Evolutionary conservation across 2,329 filamentous ascomycete species (phyloP), one percentile per base, ranked within the genome.

Genomic region (Trichophyton mentagrophytes): DNA sequence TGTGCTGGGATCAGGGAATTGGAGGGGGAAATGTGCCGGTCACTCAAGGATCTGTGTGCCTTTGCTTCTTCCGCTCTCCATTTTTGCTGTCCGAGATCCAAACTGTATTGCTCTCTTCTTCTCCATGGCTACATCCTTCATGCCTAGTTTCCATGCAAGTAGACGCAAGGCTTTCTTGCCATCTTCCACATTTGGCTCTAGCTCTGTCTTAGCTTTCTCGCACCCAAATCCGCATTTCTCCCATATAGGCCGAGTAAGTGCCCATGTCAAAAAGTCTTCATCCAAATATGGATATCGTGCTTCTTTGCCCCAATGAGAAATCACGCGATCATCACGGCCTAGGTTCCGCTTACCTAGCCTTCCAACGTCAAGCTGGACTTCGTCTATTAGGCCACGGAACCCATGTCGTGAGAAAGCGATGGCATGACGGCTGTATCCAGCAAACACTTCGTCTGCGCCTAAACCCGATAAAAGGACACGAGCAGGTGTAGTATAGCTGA

Each of bases 381-480:
- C 92, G 1, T 89, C 82, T 3, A 91, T 76, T 1, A 99, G 80
- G 0, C 86, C 89, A 0, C 74, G 63, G 66, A 89, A 90, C 0
- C 89, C 87, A 17, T 77, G 75, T 6, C 86, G 82, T 5, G 79
- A 77, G 69, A 88, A 96, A 0, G 91, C 90, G 2, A 84, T 83
- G 1, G 84, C 82, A 68, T 99, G 93, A 6, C 95, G 85, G 8
- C 84, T 85, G 71, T 99, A 99, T 6, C 93, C 93, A 15, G 89
- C 93, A 70, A 99, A 97, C 1, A 99, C 82, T 74, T 99, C 93
- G 69, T 99, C 93, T 1, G 95, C 95, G 1, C 95, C 93, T 1
- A 99, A 82, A 0, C 93, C 95, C 0, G 93, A 97, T 0, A 99
- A 79, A 1, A 99, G 81, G 0, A 96, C 89, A 36, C 90, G 85